A percentile compares a stretch with the other conserved stretches of the same genome.
These are phyloP conservation scores for Fusarium sp. DNA, from an alignment of 2,329 filamentous ascomycete genomes.

Conservation along the genomic window DNA sequence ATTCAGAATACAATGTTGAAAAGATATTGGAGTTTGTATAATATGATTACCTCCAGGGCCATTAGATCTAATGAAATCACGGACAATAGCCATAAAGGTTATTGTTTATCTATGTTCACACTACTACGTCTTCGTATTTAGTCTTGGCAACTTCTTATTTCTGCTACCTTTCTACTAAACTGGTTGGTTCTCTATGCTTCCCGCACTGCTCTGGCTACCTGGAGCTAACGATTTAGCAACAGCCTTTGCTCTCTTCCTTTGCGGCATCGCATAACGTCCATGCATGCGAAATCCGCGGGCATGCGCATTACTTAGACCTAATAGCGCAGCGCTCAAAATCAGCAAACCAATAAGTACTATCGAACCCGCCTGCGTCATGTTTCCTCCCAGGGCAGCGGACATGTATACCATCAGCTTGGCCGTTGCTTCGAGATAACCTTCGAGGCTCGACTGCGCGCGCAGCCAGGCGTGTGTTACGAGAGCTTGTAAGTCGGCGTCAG, in stretches of 20 bases:
- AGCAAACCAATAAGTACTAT: conserved; percentile 65
- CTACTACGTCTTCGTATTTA: no score
- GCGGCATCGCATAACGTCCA: conserved; percentile 59
- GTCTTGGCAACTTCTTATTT: background rate
- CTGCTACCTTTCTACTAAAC: background rate
- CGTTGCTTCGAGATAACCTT: conserved; percentile 65
- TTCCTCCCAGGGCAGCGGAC: conserved; percentile 67
- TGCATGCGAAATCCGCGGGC: conserved; percentile 64
- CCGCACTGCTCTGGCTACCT: conserved; percentile 7
- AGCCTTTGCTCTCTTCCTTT: conserved; percentile 20
- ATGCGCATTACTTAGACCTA: conserved; percentile 67
- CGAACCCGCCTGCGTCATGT: conserved; percentile 66
- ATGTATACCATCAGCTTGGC: conserved; percentile 71
- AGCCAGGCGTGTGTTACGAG: conserved; percentile 71
- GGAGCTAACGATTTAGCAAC: background rate
- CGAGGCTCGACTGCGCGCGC: conserved; percentile 61
- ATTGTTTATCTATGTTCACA: conserved; percentile 3
- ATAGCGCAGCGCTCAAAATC: conserved; percentile 64
- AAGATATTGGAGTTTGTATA: conserved; percentile 40
- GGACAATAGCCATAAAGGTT: conserved; percentile 24
- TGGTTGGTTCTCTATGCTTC: background rate
- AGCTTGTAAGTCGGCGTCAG: conserved; percentile 68
- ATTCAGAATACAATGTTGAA: background rate
- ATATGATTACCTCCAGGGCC: conserved; percentile 11
- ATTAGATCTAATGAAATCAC: conserved; percentile 32